phyloP scores from a whole-genome alignment of 495 filamentous ascomycete genomes.

The Immersiella caudata region DNA sequence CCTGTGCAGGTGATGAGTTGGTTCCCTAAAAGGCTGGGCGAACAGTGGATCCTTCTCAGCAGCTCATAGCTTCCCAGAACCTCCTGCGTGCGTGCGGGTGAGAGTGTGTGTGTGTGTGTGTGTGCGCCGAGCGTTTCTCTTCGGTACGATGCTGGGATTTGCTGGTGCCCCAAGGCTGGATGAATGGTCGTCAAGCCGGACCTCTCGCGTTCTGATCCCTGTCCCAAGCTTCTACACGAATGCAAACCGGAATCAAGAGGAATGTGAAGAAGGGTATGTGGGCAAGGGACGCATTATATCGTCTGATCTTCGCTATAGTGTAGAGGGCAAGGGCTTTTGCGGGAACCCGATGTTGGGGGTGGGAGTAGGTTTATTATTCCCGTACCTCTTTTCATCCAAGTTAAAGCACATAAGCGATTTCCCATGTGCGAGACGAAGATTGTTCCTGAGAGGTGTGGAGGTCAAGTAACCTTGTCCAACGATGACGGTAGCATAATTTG shows the following conservation, averaged over 20 bases:
- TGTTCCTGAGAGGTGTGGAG: slow-evolving; percentile 52
- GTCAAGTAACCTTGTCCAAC: slow-evolving; percentile 48
- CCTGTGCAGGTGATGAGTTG: slow-evolving; percentile 27
- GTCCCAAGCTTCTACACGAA: slow-evolving; percentile 36
- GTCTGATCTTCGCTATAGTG: slow-evolving; percentile 52
- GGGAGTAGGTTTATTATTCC: slow-evolving; percentile 48
- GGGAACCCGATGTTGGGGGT: slow-evolving; percentile 26
- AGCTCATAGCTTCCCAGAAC: slow-evolving; percentile 41
- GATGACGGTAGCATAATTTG: slow-evolving; percentile 59
- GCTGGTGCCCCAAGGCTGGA: slow-evolving; percentile 3
- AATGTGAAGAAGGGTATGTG: slow-evolving; percentile 37
- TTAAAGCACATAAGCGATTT: slow-evolving; percentile 52
- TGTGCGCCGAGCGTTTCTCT: slow-evolving; percentile 7
- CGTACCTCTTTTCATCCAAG: slow-evolving; percentile 42
- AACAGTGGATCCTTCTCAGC: slow-evolving; percentile 36
- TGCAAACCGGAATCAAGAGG: slow-evolving; percentile 37
- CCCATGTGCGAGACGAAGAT: slow-evolving; percentile 54
- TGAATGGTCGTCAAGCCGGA: slow-evolving; percentile 16
- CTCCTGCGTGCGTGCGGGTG: slow-evolving; percentile 15
- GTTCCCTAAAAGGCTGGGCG: slow-evolving; percentile 36
- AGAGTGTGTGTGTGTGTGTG: neutral
- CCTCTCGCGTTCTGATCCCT: slow-evolving; percentile 25
- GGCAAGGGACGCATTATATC: slow-evolving; percentile 53
- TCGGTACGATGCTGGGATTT: slow-evolving; percentile 18
- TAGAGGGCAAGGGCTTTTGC: slow-evolving; percentile 26